Evolutionary conservation across 257 asterid species (phyloP), one percentile per base, ranked within the genome.

Genomic region (Nicotiana tabacum): DNA sequence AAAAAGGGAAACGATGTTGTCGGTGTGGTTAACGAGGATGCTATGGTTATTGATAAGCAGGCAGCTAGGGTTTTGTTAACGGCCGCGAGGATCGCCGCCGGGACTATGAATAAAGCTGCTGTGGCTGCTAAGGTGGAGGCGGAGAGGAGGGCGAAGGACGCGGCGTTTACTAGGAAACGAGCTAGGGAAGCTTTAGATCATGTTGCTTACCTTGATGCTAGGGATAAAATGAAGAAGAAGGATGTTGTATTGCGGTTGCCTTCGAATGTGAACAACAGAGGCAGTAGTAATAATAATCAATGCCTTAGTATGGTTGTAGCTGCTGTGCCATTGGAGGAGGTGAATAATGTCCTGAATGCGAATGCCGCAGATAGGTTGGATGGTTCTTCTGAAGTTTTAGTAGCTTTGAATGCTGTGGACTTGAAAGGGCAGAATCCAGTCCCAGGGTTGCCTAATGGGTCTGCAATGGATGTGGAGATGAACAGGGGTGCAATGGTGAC

Each of bases 141-240:
- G 0, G 97, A 92, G 91, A 88, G 90, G 87, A 78, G 90, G 85
- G 97, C 92, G 4, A 94, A 83, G 87, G 98, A 95, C 84, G 97
- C 98, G 0, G 98, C 95, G 0, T 80, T 77, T 43, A 78, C 99
- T 2, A 84, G 95, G 87, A 95, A 94, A 84, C 88, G 95, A 77
- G 99, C 99, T 1, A 90, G 88, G 82, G 97, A 91, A 80, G 94
- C 96, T 1, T 77, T 94, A 87, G 97, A 91, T 67, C 91, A 89
- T 29, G 89, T 92, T 7, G 90, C 93, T 0, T 82, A 77, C 82
- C 80, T 94, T 84, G 90, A 82, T 8, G 86, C 88, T 10, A 89
- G 83, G 92, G 94, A 95, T 84, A 91, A 91, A 83, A 4, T 78
- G 84, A 89, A 84, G 88, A 89, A 84, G 86, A 91, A 90, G 80